A percentile compares a stretch with the other conserved stretches of the same genome.
phyloP scores from a whole-genome alignment of 768 basidiomycete genomes.

The Mycena venus region DNA sequence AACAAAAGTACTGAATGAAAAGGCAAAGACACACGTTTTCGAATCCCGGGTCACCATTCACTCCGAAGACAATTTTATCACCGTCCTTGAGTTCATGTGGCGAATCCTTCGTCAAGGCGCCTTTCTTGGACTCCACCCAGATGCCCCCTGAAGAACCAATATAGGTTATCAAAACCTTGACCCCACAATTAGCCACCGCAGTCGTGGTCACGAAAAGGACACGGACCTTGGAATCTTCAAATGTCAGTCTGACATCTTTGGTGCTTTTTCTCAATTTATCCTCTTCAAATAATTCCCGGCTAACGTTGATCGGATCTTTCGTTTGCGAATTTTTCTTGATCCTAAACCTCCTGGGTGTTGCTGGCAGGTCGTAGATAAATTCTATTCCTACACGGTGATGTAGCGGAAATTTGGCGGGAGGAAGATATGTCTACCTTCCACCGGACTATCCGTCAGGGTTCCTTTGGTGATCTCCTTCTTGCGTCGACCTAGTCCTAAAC shows the following conservation, averaged over 20 bases:
- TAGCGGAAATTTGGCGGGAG: neutral
- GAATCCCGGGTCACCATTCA: constrained; percentile 8
- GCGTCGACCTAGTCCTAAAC: neutral
- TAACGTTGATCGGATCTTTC: neutral
- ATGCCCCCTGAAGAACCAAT: constrained; percentile 18
- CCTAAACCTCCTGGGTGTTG: neutral
- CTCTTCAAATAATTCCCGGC: neutral
- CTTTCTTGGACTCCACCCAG: constrained; percentile 31
- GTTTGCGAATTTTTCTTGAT: neutral
- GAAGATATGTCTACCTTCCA: neutral
- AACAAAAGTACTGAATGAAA: neutral
- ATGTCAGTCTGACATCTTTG: constrained; percentile 7
- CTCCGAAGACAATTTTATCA: constrained; percentile 30
- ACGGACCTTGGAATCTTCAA: constrained; percentile 29
- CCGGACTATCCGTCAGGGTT: neutral
- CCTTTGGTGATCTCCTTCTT: neutral
- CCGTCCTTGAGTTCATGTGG: constrained; percentile 29
- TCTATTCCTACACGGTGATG: neutral
- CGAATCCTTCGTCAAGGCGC: constrained; percentile 8
- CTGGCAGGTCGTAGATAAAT: neutral
- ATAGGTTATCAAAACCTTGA: constrained; percentile 30
- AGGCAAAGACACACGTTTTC: neutral
- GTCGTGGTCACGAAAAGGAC: neutral
- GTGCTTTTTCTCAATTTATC: neutral
- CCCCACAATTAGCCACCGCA: neutral